A percentile compares a stretch with the other conserved stretches of the same genome.
These are phyloP conservation scores for Talaromyces pinophilus DNA, from an alignment of 2,329 filamentous ascomycete species.

Conservation along the genomic window DNA sequence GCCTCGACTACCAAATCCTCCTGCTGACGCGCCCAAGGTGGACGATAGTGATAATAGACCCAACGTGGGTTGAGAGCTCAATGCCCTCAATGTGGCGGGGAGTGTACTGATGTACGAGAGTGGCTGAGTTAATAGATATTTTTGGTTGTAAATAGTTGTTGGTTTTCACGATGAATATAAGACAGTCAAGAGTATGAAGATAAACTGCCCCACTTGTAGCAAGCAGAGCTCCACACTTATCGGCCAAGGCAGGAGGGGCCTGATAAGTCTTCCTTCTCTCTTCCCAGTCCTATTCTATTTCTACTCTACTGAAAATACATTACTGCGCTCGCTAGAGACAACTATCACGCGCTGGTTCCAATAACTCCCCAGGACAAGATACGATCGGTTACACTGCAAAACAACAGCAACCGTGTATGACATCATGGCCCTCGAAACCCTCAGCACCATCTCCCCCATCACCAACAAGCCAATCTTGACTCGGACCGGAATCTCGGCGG, in stretches of 20 bases:
- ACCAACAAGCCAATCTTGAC: conserved; percentile 84
- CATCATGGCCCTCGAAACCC: conserved; percentile 56
- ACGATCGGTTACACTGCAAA: not conserved
- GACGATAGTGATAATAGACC: not conserved
- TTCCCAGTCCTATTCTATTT: not conserved
- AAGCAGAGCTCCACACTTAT: conserved; percentile 3
- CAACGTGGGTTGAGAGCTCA: not conserved
- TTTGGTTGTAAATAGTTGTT: not conserved
- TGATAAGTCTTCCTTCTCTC: conserved; percentile 2
- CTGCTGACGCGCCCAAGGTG: not conserved
- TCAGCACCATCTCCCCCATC: conserved; percentile 82
- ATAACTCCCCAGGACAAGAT: not conserved
- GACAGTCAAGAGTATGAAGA: not conserved
- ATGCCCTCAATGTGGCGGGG: not conserved
- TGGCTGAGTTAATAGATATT: not conserved
- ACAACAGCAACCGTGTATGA: conserved; percentile 2
- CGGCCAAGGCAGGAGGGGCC: conserved; percentile 11
- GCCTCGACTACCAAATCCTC: not conserved
- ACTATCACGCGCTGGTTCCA: not conserved
- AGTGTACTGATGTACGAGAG: not conserved
- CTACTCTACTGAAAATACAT: not conserved
- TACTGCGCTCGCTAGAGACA: not conserved
- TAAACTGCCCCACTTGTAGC: not conserved
- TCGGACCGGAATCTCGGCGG: conserved; percentile 69
- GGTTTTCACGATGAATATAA: not conserved